Evolutionary conservation across 1,139 yeast genomes (phyloP).

Genomic region (Kodamaea sp.): DNA sequence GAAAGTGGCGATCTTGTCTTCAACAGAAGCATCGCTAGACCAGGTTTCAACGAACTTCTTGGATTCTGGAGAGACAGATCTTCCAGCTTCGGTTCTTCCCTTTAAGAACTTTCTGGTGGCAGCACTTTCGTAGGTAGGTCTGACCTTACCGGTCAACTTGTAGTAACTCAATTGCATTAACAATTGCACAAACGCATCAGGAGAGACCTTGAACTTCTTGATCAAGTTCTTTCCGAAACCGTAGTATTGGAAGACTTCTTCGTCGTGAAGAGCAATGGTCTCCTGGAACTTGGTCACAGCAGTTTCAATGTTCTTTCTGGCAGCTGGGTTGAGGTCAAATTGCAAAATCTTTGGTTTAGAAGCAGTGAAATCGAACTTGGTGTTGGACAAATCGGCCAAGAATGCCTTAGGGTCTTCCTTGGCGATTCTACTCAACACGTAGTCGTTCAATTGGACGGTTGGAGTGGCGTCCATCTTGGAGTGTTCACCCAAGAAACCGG

Average conservation of each 20-base stretch:
- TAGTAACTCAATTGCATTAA: conserved; percentile 74
- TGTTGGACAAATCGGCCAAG: conserved; percentile 24
- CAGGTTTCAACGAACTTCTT: conserved; percentile 74
- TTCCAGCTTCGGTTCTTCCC: conserved; percentile 96
- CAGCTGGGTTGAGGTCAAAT: conserved; percentile 54
- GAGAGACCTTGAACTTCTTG: conserved; percentile 68
- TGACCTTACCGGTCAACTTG: conserved; percentile 75
- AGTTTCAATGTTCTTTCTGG: conserved; percentile 51
- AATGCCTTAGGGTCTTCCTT: conserved; percentile 44
- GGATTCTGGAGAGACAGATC: conserved; percentile 81
- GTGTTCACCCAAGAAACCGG: conserved; percentile 96
- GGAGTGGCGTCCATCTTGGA: conserved; percentile 99
- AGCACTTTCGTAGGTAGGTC: conserved; percentile 96
- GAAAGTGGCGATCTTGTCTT: conserved; percentile 67
- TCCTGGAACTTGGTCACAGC: conserved; percentile 60
- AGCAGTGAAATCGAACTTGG: conserved; percentile 14
- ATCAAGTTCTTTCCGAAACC: conserved; percentile 74
- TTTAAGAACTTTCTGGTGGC: conserved; percentile 86
- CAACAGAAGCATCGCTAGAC: conserved; percentile 55
- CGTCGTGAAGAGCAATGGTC: conserved; percentile 56
- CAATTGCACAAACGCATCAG: conserved; percentile 79
- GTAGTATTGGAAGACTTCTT: conserved; percentile 67
- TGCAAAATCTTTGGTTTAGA: conserved; percentile 25
- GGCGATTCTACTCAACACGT: conserved; percentile 57
- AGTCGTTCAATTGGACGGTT: conserved; percentile 84